Evolutionary conservation across 257 asterid genomes (phyloP), one percentile per base, ranked within the genome.

Genomic region (Scutellaria minor): DNA sequence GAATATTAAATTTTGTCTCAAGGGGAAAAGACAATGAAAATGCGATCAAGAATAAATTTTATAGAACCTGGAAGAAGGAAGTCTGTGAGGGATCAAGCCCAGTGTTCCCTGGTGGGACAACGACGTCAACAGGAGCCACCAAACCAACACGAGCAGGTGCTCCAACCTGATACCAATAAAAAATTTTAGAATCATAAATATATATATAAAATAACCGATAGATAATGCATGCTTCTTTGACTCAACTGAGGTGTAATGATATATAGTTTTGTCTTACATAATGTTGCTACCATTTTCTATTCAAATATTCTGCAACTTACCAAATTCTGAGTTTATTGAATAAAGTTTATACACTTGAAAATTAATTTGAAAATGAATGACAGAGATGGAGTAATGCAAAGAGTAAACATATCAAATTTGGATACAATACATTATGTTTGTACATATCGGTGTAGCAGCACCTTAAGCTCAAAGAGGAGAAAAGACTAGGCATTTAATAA

Each of bases 91-190:
- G 97, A 77, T 93, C 98, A 1, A 91, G 92, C 8, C 98, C 98
- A 22, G 98, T 93, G 86, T 93, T 93, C 5, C 98, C 98, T 27
- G 97, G 96, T 40, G 97, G 97, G 15, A 93, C 98, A 65, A 93
- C 86, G 12, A 93, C 98, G 75, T 93, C 98, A 74, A 86, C 82
- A 2, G 98, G 98, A 6, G 98, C 98, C 24, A 93, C 92, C 73
- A 93, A 59, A 70, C 98, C 96, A 54, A 93, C 98, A 78, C 98
- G 97, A 66, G 98, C 98, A 72, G 98, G 98, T 11, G 98, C 98
- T 71, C 98, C 98, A 64, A 93, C 98, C 98, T 93, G 76, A 68
- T 56, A 20, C 53, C 11, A 48, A 45, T 40, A 10, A 57, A 4
- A 52, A 24, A 10, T 57, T 12, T 2, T 3, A 45, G 70, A 35